phyloP scores from a whole-genome alignment of 371 early-diverging fungal species.

The Smittium culicis region DNA sequence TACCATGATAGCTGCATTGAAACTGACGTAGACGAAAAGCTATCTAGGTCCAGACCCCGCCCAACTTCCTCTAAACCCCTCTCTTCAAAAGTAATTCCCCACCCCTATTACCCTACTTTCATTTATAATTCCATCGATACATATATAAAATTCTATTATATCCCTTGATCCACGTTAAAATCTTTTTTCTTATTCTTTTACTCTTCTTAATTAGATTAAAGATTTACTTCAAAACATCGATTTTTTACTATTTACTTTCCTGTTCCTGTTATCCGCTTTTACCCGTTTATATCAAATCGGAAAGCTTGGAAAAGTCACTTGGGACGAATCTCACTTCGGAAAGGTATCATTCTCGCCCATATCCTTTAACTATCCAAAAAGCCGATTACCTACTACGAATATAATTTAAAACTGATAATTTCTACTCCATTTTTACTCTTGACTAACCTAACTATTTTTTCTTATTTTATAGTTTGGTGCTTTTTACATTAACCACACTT shows the following conservation, averaged over 20 bases:
- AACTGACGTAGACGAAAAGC: not conserved
- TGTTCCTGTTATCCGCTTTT: conserved; percentile 49
- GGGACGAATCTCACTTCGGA: conserved; percentile 80
- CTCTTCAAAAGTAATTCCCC: not conserved
- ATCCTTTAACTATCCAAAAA: no score
- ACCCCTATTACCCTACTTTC: no score
- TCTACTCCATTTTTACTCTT: no score
- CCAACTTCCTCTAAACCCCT: not conserved
- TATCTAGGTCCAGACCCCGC: not conserved
- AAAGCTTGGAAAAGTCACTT: conserved; percentile 55
- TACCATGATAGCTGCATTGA: not conserved
- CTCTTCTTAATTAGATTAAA: not conserved
- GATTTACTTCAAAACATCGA: conserved; percentile 6
- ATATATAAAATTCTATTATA: not conserved
- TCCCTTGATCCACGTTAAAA: not conserved
- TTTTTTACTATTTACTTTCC: conserved; percentile 33
- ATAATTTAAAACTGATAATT: no score
- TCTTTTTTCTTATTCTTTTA: not conserved
- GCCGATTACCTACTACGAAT: no score
- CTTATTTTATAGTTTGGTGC: conserved; percentile 64
- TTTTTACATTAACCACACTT: conserved; percentile 80
- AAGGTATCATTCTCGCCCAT: conserved; percentile 29
- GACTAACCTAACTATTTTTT: not conserved
- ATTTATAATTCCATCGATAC: not conserved
- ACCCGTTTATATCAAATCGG: conserved; percentile 75